Conservation (phyloP, 257 asterid genomes). For the Forsythia suspensa region DNA sequence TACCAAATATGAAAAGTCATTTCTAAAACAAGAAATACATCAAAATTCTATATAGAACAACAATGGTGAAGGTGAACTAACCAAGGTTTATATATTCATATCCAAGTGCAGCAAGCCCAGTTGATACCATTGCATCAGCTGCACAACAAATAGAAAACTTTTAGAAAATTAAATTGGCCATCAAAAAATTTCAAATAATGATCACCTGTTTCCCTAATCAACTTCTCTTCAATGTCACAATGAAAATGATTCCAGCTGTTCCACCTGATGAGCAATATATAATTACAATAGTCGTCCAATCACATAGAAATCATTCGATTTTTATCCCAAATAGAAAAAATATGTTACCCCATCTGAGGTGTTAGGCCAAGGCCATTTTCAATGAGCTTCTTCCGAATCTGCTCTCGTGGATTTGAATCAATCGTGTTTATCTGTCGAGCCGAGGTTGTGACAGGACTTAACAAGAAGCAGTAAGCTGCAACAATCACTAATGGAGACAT, state of each 20-base stretch:
- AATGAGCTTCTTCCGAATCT: conserved; percentile 30
- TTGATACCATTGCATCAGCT: conserved; percentile 83
- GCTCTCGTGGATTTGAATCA: neutral
- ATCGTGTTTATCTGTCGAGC: conserved; percentile 1
- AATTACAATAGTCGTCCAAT: neutral
- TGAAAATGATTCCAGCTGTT: conserved; percentile 94
- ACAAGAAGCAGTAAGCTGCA: conserved; percentile 24
- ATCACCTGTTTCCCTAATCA: conserved; percentile 76
- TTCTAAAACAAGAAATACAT: neutral
- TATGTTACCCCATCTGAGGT: conserved; percentile 85
- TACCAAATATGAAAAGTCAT: neutral
- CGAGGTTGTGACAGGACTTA: conserved; percentile 13
- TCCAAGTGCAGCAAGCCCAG: conserved; percentile 72
- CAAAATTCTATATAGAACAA: neutral
- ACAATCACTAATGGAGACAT: conserved; percentile 3
- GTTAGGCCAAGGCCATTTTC: conserved; percentile 67
- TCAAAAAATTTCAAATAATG: neutral
- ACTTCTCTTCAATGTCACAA: conserved; percentile 65
- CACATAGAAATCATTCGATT: neutral
- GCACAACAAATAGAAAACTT: conserved; percentile 5
- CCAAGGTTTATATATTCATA: conserved; percentile 70
- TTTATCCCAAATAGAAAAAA: neutral
- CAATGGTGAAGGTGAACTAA: conserved; percentile 6
- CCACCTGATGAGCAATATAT: conserved; percentile 55
- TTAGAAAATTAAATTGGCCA: neutral